Conservation (phyloP, 192 early-diverging fungal species). For the Physocladia obscura region DNA sequence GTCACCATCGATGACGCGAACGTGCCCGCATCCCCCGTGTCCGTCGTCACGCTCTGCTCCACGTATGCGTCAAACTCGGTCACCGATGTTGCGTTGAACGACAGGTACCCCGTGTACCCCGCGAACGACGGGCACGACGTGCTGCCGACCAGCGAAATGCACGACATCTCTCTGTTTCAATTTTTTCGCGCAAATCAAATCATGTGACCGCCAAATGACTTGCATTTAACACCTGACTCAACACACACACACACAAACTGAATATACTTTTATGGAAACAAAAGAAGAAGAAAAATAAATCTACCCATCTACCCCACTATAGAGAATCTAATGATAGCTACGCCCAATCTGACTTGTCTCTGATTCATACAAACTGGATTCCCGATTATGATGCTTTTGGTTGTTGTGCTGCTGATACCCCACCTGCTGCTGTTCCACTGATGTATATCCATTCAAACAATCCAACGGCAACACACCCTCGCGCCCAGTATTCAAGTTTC, state of each 20-base stretch:
- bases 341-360: not conserved
- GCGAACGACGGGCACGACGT: not conserved
- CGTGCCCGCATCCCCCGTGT: not conserved
- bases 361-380: slow-evolving; percentile 16
- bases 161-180: slow-evolving; percentile 3
- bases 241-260: not conserved
- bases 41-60: not conserved
- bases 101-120: not conserved
- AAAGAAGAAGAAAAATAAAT: not conserved
- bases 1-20: not conserved
- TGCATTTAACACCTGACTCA: not conserved
- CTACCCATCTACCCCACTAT: not conserved
- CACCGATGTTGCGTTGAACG: not conserved
- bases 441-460: slow-evolving; percentile 12
- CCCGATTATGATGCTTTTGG: not conserved
- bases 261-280: not conserved
- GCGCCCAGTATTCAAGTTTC: slow-evolving; percentile 1
- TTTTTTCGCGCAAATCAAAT: not conserved
- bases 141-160: not conserved
- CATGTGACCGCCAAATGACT: not conserved
- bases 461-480: slow-evolving; percentile 17
- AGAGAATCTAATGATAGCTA: not conserved
- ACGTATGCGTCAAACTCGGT: not conserved
- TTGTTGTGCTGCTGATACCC: not conserved
- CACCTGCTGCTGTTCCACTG: not conserved